phyloP scores from a whole-genome alignment of 805 yeast species.

The Cyberlindnera japonica region DNA sequence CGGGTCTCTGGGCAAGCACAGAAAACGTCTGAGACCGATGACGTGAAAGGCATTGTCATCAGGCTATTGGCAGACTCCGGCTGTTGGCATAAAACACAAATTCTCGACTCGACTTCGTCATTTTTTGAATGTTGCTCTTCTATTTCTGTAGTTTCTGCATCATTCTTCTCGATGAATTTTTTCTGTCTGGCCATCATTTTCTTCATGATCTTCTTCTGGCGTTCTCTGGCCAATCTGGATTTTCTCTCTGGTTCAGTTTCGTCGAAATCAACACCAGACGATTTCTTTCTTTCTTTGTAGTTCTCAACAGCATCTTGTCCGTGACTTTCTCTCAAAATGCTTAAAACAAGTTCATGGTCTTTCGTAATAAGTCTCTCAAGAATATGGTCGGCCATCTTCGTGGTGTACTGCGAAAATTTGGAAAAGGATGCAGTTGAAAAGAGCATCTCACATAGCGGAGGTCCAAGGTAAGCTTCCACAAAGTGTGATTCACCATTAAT shows the following conservation, averaged over 20 bases:
- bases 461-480: conserved; percentile 42
- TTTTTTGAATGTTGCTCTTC: conserved; percentile 22
- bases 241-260: conserved; percentile 56
- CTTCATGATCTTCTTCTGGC: conserved; percentile 58
- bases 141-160: conserved; percentile 35
- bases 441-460: conserved; percentile 41
- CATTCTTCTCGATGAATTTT: conserved; percentile 59
- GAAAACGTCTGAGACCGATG: conserved; percentile 33
- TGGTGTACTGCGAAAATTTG: conserved; percentile 44
- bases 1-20: conserved; percentile 20
- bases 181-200: conserved; percentile 72
- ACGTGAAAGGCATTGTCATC: conserved; percentile 56
- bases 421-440: conserved; percentile 46
- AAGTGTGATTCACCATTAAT: conserved; percentile 38
- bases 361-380: conserved; percentile 48
- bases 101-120: conserved; percentile 27
- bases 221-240: conserved; percentile 54
- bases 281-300: conserved; percentile 45
- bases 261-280: conserved; percentile 33
- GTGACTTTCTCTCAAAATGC: conserved; percentile 50
- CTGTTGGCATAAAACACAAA: conserved; percentile 60
- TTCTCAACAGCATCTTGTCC: conserved; percentile 51
- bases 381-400: conserved; percentile 54
- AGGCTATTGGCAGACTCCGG: conserved; percentile 41
- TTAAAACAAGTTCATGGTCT: conserved; percentile 45